phyloP scores from a whole-genome alignment of 2,329 filamentous ascomycete genomes.

The Fusarium sp. region DNA sequence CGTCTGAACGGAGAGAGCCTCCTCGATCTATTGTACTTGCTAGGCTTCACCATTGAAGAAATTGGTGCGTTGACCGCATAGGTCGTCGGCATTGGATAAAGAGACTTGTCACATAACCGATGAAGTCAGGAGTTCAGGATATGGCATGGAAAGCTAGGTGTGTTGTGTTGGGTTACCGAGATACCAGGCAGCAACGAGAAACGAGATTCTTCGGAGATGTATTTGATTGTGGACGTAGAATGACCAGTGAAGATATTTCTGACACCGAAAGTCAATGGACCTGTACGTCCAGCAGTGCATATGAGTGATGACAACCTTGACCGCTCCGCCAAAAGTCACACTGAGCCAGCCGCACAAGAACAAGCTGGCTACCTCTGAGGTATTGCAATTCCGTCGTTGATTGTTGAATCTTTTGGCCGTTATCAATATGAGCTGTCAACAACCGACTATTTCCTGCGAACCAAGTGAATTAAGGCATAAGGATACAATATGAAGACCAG shows the following conservation, averaged over 20 bases:
- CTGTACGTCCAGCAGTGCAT: neutral
- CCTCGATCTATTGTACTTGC: constrained; percentile 77
- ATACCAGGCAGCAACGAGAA: constrained; percentile 40
- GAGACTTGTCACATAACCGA: constrained; percentile 19
- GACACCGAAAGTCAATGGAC: neutral
- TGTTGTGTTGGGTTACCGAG: constrained; percentile 35
- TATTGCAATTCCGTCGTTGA: neutral
- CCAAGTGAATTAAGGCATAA: neutral
- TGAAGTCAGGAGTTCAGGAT: constrained; percentile 27
- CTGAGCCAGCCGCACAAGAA: neutral
- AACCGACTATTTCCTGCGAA: neutral
- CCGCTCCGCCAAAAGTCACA: neutral
- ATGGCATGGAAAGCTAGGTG: constrained; percentile 28
- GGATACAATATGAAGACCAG: neutral
- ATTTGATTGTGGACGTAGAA: neutral
- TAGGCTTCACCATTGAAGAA: constrained; percentile 77
- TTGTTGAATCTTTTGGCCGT: neutral
- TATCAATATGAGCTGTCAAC: neutral
- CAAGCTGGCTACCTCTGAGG: neutral
- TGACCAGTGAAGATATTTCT: neutral
- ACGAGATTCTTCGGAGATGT: constrained; percentile 2
- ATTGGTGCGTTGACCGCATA: constrained; percentile 45
- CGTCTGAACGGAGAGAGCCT: constrained; percentile 77
- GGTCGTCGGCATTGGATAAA: constrained; percentile 6
- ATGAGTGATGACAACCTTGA: neutral